A percentile compares a stretch with the other conserved stretches of the same genome.
phyloP scores from a whole-genome alignment of 257 asterid genomes.

The Solanum boliviense region DNA sequence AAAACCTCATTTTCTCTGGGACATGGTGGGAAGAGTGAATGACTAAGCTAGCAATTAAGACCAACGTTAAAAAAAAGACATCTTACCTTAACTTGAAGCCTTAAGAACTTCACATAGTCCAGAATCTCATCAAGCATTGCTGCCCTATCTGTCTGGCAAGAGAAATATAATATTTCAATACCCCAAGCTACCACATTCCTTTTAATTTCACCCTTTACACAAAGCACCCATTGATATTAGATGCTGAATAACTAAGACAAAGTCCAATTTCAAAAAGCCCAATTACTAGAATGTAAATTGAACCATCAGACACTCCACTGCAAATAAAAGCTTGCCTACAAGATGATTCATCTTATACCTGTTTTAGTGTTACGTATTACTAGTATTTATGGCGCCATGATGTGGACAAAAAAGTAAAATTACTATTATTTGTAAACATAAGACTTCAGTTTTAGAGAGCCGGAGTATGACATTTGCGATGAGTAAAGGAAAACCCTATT shows the following conservation, averaged over 20 bases:
- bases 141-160: conserved; percentile 72
- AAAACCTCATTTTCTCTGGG: background rate
- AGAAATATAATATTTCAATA: background rate
- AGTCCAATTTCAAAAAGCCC: background rate
- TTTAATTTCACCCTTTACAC: background rate
- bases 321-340: background rate
- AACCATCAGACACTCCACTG: background rate
- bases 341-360: background rate
- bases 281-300: background rate
- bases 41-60: background rate
- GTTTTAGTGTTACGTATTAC: background rate
- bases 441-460: background rate
- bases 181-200: background rate
- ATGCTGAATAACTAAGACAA: background rate
- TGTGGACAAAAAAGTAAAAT: background rate
- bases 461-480: background rate
- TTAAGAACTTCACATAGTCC: conserved; percentile 78
- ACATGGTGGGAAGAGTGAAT: background rate
- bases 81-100: conserved; percentile 86
- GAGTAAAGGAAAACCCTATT: background rate
- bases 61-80: background rate
- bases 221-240: background rate
- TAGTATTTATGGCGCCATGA: background rate
- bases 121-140: conserved; percentile 90
- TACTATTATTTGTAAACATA: background rate